These are phyloP conservation scores for Ulmus americana DNA, from an alignment of 331 rosid genomes.

Conservation along the genomic window DNA sequence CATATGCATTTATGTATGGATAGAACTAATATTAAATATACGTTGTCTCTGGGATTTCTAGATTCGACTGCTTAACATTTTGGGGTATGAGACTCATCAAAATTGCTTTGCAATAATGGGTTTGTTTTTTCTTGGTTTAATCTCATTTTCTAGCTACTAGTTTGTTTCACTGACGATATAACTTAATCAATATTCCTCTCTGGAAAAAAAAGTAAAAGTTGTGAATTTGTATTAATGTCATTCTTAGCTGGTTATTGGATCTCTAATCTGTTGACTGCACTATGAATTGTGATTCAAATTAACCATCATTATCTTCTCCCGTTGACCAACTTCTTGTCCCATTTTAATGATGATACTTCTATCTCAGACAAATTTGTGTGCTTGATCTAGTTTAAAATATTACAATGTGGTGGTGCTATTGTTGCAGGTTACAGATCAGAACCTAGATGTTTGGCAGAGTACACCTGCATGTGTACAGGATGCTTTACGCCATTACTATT, in stretches of 20 bases:
- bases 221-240: not conserved
- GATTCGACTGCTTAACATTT: too few species aligned
- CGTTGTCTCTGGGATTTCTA: too few species aligned
- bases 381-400: not conserved
- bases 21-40: not conserved
- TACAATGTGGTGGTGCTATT: slow-evolving; percentile 3
- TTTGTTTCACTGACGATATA: not conserved
- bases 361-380: not conserved
- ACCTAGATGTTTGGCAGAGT: slow-evolving; percentile 76
- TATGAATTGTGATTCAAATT: slow-evolving; percentile 4
- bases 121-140: not conserved
- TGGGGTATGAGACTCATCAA: too few species aligned
- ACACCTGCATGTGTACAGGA: slow-evolving; percentile 89
- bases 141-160: not conserved
- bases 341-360: slow-evolving; percentile 3
- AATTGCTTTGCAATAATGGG: too few species aligned
- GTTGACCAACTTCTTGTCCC: slow-evolving; percentile 1
- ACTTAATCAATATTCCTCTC: not conserved
- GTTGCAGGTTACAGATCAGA: slow-evolving; percentile 75
- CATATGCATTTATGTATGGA: not conserved
- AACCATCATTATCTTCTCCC: not conserved
- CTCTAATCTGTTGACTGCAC: not conserved
- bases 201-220: not conserved
- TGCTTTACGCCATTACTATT: slow-evolving; percentile 94
- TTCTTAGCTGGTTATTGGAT: not conserved